phyloP scores from a whole-genome alignment of 768 basidiomycete species.

The Podaxis sp. region DNA sequence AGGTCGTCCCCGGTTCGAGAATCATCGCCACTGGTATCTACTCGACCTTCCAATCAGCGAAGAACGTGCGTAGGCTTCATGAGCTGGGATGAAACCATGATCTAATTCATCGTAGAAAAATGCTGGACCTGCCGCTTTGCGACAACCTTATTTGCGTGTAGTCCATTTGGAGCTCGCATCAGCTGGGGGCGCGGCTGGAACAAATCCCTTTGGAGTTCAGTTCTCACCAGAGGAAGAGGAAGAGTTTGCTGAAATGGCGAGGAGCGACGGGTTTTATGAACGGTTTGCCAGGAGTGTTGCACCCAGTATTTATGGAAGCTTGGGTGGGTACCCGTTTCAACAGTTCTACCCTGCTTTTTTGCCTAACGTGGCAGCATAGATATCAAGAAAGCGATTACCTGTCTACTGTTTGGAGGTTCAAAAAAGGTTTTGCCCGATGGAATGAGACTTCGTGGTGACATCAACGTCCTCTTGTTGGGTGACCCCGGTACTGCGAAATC shows the following conservation, averaged over 20 bases:
- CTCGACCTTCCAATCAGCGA: slow-evolving; percentile 90
- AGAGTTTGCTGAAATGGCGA: slow-evolving; percentile 89
- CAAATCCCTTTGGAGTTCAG: slow-evolving; percentile 83
- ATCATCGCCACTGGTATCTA: slow-evolving; percentile 96
- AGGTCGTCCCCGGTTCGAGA: slow-evolving; percentile 94
- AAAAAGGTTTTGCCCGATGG: slow-evolving; percentile 97
- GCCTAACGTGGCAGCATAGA: slow-evolving; percentile 47
- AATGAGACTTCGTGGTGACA: slow-evolving; percentile 95
- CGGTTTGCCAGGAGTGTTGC: slow-evolving; percentile 92
- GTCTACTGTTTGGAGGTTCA: slow-evolving; percentile 95
- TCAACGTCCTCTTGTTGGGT: slow-evolving; percentile 94
- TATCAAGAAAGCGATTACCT: slow-evolving; percentile 97
- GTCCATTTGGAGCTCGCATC: slow-evolving; percentile 90
- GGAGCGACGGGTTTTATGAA: slow-evolving; percentile 89
- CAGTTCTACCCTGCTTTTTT: neutral
- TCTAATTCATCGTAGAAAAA: slow-evolving; percentile 52
- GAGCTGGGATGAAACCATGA: neutral
- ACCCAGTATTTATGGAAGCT: slow-evolving; percentile 94
- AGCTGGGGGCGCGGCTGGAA: slow-evolving; percentile 65
- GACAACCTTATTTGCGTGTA: slow-evolving; percentile 92
- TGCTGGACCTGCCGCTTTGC: slow-evolving; percentile 83
- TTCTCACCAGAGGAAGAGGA: slow-evolving; percentile 98
- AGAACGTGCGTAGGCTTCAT: slow-evolving; percentile 55
- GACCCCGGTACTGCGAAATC: slow-evolving; percentile 99
- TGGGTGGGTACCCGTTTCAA: slow-evolving; percentile 51